A percentile compares a stretch with the other conserved stretches of the same genome.
phyloP scores from a whole-genome alignment of 2,329 filamentous ascomycete genomes.

The Sporothrix variecibatus region DNA sequence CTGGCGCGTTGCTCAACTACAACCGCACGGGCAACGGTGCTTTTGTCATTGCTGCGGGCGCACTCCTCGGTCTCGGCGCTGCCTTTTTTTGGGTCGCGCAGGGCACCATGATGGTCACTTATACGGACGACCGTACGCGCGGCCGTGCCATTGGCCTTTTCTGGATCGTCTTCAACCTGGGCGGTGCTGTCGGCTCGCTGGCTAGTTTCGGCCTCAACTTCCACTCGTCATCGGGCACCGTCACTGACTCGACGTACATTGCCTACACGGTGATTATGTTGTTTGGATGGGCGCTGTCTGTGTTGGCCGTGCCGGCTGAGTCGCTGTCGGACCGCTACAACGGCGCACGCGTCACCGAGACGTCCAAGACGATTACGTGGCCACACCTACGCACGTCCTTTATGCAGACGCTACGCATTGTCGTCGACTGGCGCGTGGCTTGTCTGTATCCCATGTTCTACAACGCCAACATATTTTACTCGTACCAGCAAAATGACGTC shows the following conservation, averaged over 20 bases:
- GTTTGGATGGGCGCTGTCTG: constrained; percentile 45
- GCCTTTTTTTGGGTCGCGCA: constrained; percentile 81
- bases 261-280: constrained; percentile 31
- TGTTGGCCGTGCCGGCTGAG: constrained; percentile 64
- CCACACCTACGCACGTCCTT: constrained; percentile 41
- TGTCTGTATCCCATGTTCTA: constrained; percentile 78
- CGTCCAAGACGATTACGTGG: constrained; percentile 34
- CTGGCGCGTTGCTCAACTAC: constrained; percentile 69
- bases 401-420: constrained; percentile 40
- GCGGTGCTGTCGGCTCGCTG: constrained; percentile 80
- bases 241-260: constrained; percentile 31
- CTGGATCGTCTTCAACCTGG: constrained; percentile 94
- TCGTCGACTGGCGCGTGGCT: constrained; percentile 48
- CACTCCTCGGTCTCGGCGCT: constrained; percentile 74
- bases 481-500: constrained; percentile 58
- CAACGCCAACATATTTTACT: constrained; percentile 64
- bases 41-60: constrained; percentile 75
- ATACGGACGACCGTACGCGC: constrained; percentile 78
- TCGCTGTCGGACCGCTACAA: constrained; percentile 23
- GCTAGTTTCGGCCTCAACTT: constrained; percentile 70
- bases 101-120: constrained; percentile 86
- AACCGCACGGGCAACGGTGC: constrained; percentile 66
- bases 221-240: constrained; percentile 26
- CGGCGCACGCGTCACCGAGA: constrained; percentile 19
- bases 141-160: constrained; percentile 87